Conservation (phyloP, 73 alveolate species). For the Symbiodinium natans region DNA sequence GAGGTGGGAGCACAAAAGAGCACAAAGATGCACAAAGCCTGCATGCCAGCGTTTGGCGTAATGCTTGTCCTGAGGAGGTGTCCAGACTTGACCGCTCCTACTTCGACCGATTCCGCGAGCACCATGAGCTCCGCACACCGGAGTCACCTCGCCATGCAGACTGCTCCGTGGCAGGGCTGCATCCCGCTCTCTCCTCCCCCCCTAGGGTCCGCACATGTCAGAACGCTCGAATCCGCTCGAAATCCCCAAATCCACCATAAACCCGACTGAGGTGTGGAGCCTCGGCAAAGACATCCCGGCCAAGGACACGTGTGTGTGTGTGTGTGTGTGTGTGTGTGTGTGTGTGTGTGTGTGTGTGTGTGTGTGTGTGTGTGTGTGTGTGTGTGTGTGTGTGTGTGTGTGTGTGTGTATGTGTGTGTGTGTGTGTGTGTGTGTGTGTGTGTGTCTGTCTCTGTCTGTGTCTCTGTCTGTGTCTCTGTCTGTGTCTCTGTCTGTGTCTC, state of each 20-base stretch:
- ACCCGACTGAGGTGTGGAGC: constrained; percentile 43
- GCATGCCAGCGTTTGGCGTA: neutral
- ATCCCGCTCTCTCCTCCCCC: no score
- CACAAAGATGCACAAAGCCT: no score
- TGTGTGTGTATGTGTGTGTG: neutral
- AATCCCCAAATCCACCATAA: no score
- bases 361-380: no score
- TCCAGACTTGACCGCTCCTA: constrained; percentile 75
- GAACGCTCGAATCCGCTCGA: no score
- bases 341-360: no score
- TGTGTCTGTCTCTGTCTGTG: neutral
- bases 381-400: no score
- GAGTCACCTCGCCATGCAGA: constrained; percentile 28
- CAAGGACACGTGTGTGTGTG: no score
- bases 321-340: no score
- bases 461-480: neutral
- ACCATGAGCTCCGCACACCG: constrained; percentile 38
- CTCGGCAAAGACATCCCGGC: constrained; percentile 75
- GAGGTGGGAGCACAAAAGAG: neutral
- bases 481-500: neutral
- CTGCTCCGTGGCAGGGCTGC: constrained; percentile 62
- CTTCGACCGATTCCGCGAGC: constrained; percentile 82
- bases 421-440: neutral
- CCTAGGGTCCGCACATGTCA: no score
- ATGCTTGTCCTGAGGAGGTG: constrained; percentile 29